Evolutionary conservation across 1,284 basidiomycete species (phyloP).

Genomic region (Ustilago lituana): DNA sequence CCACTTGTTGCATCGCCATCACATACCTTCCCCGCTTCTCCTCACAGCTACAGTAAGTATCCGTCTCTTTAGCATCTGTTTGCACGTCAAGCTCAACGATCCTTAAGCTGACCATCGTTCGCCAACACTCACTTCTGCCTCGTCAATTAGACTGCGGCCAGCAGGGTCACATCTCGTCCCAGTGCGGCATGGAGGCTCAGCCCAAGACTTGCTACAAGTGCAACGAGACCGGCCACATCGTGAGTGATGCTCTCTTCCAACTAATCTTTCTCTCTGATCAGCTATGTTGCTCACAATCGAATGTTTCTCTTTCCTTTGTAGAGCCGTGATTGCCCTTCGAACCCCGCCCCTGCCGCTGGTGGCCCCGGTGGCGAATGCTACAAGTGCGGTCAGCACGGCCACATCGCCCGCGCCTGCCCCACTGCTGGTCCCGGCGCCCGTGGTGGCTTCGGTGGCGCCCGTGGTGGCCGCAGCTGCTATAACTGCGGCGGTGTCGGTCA

Average conservation of each 20-base stretch:
- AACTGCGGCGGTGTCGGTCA: constrained; percentile 65
- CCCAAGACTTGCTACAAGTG: constrained; percentile 66
- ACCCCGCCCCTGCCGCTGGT: constrained; percentile 34
- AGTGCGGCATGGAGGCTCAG: constrained; percentile 61
- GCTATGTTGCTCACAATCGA: no score
- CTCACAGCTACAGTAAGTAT: constrained; percentile 36
- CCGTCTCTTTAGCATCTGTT: neutral
- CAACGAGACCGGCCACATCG: constrained; percentile 60
- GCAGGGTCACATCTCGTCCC: constrained; percentile 61
- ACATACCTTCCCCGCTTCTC: neutral
- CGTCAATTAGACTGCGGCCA: constrained; percentile 55
- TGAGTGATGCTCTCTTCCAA: no score
- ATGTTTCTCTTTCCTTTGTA: constrained; percentile 13
- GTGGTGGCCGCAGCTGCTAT: constrained; percentile 59
- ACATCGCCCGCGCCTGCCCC: constrained; percentile 64
- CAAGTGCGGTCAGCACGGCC: constrained; percentile 59
- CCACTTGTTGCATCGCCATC: neutral
- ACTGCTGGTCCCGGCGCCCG: constrained; percentile 30
- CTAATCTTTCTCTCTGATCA: no score
- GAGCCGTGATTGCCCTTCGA: constrained; percentile 62
- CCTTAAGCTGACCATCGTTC: neutral
- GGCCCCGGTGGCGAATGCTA: constrained; percentile 60
- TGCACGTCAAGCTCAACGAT: neutral
- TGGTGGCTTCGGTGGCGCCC: constrained; percentile 38
- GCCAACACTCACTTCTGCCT: neutral